phyloP scores from a whole-genome alignment of 208 protist genomes.

The Crithidia mellificae region DNA sequence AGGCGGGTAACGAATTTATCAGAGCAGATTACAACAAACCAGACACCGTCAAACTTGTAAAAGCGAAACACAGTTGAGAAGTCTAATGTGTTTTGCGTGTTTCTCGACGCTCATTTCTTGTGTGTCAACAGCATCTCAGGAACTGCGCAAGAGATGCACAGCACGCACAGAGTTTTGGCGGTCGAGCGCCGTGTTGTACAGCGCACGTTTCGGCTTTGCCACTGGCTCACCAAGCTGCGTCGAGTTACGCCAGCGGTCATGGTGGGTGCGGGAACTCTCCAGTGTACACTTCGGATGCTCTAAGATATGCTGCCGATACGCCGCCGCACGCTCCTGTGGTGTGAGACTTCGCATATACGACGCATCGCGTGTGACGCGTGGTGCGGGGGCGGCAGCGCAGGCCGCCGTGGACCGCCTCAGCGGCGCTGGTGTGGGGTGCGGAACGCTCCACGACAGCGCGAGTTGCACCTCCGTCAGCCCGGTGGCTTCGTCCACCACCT shows the following conservation, averaged over 20 bases:
- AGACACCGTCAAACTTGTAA: too few species aligned
- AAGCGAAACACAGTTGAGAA: too few species aligned
- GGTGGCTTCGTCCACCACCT: conserved; percentile 60
- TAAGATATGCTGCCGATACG: conserved; percentile 47
- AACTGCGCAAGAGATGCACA: conserved; percentile 21
- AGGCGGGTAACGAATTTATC: too few species aligned
- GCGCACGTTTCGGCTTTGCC: conserved; percentile 8
- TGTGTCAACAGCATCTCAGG: neutral
- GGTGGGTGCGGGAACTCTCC: conserved; percentile 32
- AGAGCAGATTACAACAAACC: too few species aligned
- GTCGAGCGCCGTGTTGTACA: conserved; percentile 22
- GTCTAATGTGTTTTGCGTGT: too few species aligned
- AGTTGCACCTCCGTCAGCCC: conserved; percentile 66
- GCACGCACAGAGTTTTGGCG: conserved; percentile 21
- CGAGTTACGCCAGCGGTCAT: conserved; percentile 46
- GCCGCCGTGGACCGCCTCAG: neutral
- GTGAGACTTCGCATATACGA: conserved; percentile 37
- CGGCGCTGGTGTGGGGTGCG: conserved; percentile 9
- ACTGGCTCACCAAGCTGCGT: conserved; percentile 58
- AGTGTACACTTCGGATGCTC: conserved; percentile 62
- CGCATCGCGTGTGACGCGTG: conserved; percentile 13
- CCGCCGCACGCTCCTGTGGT: conserved; percentile 37
- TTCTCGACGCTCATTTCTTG: too few species aligned
- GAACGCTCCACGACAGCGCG: conserved; percentile 73
- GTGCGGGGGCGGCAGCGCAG: neutral